Conservation (phyloP, 345 rosid species). For the Erysimum cheiranthoides region DNA sequence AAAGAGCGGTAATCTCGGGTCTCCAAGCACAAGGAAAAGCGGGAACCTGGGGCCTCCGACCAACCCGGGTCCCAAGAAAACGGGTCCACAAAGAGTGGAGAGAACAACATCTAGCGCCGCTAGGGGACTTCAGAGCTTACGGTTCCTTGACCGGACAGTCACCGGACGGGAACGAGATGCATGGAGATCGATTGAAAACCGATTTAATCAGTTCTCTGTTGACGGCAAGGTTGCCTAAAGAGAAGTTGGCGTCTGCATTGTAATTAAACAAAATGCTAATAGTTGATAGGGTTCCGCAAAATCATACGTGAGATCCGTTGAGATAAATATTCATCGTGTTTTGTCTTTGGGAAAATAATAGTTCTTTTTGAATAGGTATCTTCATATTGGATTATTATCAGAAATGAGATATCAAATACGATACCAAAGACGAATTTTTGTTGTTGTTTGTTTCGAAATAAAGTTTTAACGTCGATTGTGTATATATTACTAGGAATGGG, state of each 20-base stretch:
- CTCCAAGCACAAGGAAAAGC: constrained; percentile 43
- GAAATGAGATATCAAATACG: not conserved
- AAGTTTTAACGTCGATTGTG: not conserved
- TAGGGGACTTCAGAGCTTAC: constrained; percentile 76
- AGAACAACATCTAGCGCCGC: constrained; percentile 70
- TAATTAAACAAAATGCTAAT: constrained; percentile 33
- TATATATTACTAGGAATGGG: constrained; percentile 69
- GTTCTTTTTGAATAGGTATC: no score
- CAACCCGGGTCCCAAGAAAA: constrained; percentile 22
- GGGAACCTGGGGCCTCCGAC: constrained; percentile 41
- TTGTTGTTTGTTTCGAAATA: not conserved
- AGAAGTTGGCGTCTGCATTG: constrained; percentile 81
- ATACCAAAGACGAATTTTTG: not conserved
- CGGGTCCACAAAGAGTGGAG: constrained; percentile 46
- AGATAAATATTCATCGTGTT: not conserved
- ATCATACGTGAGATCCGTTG: not conserved
- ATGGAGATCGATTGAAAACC: constrained; percentile 80
- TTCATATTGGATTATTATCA: not conserved
- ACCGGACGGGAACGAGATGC: constrained; percentile 83
- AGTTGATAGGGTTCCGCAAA: not conserved
- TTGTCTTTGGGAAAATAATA: not conserved
- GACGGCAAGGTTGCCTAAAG: constrained; percentile 60
- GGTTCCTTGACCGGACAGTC: constrained; percentile 77
- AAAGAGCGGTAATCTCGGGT: constrained; percentile 47
- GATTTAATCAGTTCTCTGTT: constrained; percentile 69